Evolutionary conservation across 768 basidiomycete species (phyloP).

Genomic region (Sarcodon aspratus): DNA sequence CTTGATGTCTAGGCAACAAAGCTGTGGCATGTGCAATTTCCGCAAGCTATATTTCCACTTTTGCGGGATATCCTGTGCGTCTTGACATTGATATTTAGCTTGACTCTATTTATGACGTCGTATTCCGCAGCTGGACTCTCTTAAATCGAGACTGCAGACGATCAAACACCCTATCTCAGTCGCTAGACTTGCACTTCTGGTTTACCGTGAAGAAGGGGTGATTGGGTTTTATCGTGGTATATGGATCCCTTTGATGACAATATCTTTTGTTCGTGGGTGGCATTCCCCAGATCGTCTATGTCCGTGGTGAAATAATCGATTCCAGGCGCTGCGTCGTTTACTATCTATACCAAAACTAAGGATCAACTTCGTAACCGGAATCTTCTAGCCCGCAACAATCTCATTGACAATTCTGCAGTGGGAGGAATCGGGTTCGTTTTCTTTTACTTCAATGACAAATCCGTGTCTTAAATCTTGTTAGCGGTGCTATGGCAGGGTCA

Average conservation of each 20-base stretch:
- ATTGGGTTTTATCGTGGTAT: conserved; percentile 85
- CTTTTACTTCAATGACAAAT: not conserved
- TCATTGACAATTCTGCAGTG: conserved; percentile 61
- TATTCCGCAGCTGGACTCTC: conserved; percentile 64
- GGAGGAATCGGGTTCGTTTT: conserved; percentile 47
- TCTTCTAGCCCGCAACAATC: conserved; percentile 43
- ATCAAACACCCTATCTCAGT: conserved; percentile 67
- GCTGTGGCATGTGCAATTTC: conserved; percentile 84
- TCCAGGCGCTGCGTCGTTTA: conserved; percentile 81
- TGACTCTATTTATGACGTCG: conserved; percentile 1
- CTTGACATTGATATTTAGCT: not conserved
- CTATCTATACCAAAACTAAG: conserved; percentile 81
- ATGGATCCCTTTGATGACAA: conserved; percentile 90
- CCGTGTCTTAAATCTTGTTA: not conserved
- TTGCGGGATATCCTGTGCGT: conserved; percentile 78
- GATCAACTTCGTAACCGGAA: conserved; percentile 52
- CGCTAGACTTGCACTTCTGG: conserved; percentile 53
- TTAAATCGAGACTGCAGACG: conserved; percentile 90
- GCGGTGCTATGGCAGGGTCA: conserved; percentile 83
- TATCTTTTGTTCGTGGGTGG: conserved; percentile 88
- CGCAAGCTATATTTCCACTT: conserved; percentile 86
- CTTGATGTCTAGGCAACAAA: conserved; percentile 51
- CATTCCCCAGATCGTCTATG: conserved; percentile 2
- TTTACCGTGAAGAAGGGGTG: conserved; percentile 79
- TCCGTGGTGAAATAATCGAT: conserved; percentile 5